Evolutionary conservation across 2,329 filamentous ascomycete species (phyloP).

Genomic region (Hysterium pulicare): DNA sequence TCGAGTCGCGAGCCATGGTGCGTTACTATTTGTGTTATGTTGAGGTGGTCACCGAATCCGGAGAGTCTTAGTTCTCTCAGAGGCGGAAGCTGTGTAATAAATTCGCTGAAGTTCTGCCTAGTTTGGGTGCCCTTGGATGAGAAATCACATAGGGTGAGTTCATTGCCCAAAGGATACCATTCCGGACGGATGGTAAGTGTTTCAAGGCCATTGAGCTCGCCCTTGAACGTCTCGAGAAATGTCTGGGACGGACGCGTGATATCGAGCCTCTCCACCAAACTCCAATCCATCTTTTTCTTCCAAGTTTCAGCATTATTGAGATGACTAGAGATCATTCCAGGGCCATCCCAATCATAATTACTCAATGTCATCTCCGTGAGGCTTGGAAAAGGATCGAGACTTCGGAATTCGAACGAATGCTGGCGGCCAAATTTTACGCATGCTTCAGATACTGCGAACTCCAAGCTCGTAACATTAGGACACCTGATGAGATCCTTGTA

Average conservation of each 20-base stretch:
- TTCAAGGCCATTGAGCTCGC: too few relatives aligned
- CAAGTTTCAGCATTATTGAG: background rate
- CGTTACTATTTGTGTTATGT: background rate
- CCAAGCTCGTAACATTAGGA: too few relatives aligned
- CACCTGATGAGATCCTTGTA: too few relatives aligned
- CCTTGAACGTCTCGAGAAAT: too few relatives aligned
- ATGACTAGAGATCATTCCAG: too few relatives aligned
- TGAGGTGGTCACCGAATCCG: background rate
- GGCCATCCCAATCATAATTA: background rate
- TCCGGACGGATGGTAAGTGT: background rate
- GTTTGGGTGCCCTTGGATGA: background rate
- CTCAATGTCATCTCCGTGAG: background rate
- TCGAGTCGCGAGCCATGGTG: background rate
- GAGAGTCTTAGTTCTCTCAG: background rate
- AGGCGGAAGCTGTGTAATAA: background rate
- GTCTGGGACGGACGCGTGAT: background rate
- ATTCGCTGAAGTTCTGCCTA: background rate
- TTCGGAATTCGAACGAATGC: too few relatives aligned
- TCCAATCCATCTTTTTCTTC: background rate
- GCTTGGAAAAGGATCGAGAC: too few relatives aligned
- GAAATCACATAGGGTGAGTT: background rate
- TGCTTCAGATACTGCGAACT: too few relatives aligned
- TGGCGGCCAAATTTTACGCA: too few relatives aligned
- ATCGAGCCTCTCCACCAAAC: background rate
- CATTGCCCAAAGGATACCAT: background rate